A percentile compares a stretch with the other conserved stretches of the same genome.
These are phyloP conservation scores for Xylariaceae sp. DNA, from an alignment of 2,329 filamentous ascomycete genomes.

Conservation along the genomic window DNA sequence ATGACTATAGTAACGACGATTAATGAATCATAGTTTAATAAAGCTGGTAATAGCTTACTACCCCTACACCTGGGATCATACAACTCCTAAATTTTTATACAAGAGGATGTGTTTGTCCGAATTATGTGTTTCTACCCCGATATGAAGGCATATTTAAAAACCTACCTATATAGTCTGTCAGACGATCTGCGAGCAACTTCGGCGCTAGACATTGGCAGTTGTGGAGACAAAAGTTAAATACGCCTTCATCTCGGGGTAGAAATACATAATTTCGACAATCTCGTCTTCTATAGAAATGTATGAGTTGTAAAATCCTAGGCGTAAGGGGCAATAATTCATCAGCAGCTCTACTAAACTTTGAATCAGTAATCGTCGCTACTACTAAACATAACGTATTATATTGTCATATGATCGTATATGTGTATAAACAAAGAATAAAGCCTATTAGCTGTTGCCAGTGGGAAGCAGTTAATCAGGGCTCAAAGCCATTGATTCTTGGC, in stretches of 20 bases:
- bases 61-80: not conserved
- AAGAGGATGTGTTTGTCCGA: not conserved
- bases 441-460: too few species aligned
- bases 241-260: slow-evolving; percentile 1
- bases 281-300: not conserved
- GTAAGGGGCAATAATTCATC: not conserved
- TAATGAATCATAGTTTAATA: not conserved
- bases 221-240: not conserved
- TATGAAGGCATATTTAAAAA: too few species aligned
- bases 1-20: not conserved
- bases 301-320: not conserved
- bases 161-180: too few species aligned
- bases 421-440: too few species aligned
- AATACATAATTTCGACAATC: not conserved
- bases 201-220: not conserved
- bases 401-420: too few species aligned
- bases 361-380: too few species aligned
- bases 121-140: not conserved
- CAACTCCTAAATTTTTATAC: not conserved
- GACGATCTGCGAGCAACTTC: too few species aligned
- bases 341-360: not conserved
- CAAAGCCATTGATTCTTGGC: too few species aligned
- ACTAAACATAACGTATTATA: too few species aligned
- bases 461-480: too few species aligned
- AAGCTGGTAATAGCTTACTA: not conserved